Conservation (phyloP, 2,329 filamentous ascomycete genomes). For the Parafenestella ontariensis region DNA sequence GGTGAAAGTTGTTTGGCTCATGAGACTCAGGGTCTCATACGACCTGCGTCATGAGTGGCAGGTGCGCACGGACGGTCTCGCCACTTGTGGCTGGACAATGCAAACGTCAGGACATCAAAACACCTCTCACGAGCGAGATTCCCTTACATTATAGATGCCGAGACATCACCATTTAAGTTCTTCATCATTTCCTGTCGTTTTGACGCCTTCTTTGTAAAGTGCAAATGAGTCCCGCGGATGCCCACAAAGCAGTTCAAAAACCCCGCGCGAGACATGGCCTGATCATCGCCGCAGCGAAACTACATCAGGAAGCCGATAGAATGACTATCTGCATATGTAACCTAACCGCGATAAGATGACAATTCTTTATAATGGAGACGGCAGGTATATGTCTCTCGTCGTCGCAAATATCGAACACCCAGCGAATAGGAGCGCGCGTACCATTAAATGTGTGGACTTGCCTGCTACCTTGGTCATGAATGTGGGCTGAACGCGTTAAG, state of each 20-base stretch:
- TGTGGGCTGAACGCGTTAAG: too few relatives aligned
- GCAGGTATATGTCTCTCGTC: too few relatives aligned
- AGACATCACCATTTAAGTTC: not conserved
- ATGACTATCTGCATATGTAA: too few relatives aligned
- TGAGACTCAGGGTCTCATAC: not conserved
- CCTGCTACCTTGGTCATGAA: too few relatives aligned
- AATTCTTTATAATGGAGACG: too few relatives aligned
- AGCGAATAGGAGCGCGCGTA: too few relatives aligned
- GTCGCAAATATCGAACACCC: too few relatives aligned
- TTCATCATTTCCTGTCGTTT: not conserved
- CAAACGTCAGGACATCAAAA: not conserved
- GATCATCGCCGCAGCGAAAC: too few relatives aligned
- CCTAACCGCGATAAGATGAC: too few relatives aligned
- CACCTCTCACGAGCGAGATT: not conserved
- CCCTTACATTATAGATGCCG: not conserved
- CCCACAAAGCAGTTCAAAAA: not conserved
- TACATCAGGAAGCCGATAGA: not conserved
- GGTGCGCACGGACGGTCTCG: not conserved
- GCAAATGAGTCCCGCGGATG: not conserved
- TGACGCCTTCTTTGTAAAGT: not conserved
- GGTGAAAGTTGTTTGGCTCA: slow-evolving; percentile 6
- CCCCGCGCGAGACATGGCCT: too few relatives aligned
- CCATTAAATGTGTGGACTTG: too few relatives aligned
- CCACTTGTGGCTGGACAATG: not conserved
- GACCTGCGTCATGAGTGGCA: not conserved